These are phyloP conservation scores for Coccomyxa subellipsoidea DNA, from an alignment of 163 green algal species.

Conservation along the genomic window DNA sequence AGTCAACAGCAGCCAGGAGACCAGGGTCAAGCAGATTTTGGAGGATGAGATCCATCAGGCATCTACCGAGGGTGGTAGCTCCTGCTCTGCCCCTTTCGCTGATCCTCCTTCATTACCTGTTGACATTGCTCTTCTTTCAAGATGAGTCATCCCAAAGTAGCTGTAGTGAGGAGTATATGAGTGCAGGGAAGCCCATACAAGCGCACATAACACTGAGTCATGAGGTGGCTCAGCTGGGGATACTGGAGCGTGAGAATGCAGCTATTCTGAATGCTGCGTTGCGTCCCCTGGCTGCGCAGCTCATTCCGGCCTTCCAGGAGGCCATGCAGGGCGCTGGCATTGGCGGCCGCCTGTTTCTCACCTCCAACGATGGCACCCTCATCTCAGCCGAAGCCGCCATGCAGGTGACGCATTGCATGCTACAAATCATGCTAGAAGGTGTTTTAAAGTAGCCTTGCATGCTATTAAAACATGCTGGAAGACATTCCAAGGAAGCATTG, in stretches of 20 bases:
- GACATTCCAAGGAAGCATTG: too few relatives aligned
- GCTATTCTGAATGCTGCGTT: constrained; percentile 42
- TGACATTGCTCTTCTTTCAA: too few relatives aligned
- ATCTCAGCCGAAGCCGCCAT: constrained; percentile 25
- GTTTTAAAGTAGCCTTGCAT: too few relatives aligned
- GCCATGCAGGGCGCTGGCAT: constrained; percentile 29
- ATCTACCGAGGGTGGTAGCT: neutral
- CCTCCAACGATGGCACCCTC: constrained; percentile 44
- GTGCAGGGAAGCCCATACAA: neutral
- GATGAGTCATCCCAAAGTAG: too few relatives aligned
- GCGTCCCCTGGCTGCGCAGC: constrained; percentile 28
- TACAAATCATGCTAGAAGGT: neutral
- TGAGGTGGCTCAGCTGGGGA: constrained; percentile 32
- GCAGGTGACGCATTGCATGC: neutral
- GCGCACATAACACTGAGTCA: constrained; percentile 30
- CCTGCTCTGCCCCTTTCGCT: neutral
- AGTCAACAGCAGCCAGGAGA: constrained; percentile 7
- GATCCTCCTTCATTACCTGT: too few relatives aligned
- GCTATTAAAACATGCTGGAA: too few relatives aligned
- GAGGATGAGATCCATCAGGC: neutral
- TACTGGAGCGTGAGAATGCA: constrained; percentile 44
- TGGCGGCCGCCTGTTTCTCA: constrained; percentile 27
- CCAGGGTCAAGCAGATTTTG: neutral
- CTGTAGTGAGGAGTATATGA: neutral
- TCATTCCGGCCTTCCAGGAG: constrained; percentile 22